phyloP scores from a whole-genome alignment of 192 early-diverging fungal genomes.

The Pilobolus umbonatus region DNA sequence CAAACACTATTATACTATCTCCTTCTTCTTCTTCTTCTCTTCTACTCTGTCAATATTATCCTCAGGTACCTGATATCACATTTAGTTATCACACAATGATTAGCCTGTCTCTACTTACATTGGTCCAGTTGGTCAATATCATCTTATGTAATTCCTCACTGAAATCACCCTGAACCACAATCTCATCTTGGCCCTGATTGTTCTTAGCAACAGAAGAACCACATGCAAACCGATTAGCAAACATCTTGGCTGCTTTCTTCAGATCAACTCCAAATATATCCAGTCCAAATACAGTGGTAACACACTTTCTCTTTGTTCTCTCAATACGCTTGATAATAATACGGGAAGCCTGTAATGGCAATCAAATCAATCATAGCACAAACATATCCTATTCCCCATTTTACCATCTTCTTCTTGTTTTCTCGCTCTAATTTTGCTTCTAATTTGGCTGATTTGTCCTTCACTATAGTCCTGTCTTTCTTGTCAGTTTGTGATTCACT shows the following conservation, averaged over 20 bases:
- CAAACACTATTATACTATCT: conserved; percentile 18
- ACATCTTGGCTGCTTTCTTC: conserved; percentile 94
- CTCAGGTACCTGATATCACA: conserved; percentile 58
- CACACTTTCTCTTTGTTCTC: conserved; percentile 90
- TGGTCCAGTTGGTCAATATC: conserved; percentile 70
- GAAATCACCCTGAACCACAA: conserved; percentile 96
- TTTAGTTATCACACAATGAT: background rate
- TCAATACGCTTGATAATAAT: conserved; percentile 84
- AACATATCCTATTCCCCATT: conserved; percentile 7
- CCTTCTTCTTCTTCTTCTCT: conserved; percentile 70
- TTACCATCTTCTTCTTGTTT: conserved; percentile 72
- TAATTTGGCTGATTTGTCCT: conserved; percentile 31
- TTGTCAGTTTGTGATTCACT: conserved; percentile 39
- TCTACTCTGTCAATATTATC: conserved; percentile 74
- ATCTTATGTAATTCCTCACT: conserved; percentile 84
- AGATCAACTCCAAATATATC: conserved; percentile 94
- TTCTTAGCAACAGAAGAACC: conserved; percentile 93
- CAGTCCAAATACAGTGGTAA: conserved; percentile 79
- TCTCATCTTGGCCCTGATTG: conserved; percentile 88
- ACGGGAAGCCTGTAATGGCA: conserved; percentile 42
- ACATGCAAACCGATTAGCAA: conserved; percentile 94
- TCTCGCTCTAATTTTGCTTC: conserved; percentile 75
- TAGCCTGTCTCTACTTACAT: conserved; percentile 40
- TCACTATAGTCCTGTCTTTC: conserved; percentile 47
- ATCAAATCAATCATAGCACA: background rate